Evolutionary conservation across 2,329 filamentous ascomycete species (phyloP), one percentile per base, ranked within the genome.

Genomic region (Fusarium anthophilum): DNA sequence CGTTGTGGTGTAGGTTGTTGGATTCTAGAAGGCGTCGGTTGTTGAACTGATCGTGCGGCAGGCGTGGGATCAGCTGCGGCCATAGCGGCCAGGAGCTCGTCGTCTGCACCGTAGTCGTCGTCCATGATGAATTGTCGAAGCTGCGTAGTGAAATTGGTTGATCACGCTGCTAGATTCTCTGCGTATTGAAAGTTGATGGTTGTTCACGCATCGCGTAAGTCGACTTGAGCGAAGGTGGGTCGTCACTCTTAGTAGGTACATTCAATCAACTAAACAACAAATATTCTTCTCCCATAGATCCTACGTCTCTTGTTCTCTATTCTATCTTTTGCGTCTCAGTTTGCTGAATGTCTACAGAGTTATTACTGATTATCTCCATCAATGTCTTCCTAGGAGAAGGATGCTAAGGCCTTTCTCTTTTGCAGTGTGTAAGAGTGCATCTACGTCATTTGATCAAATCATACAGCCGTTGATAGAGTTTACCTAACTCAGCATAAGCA

Each of bases 101-200:
- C 86, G 76, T 91, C 89, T 32, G 86, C 87, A 47, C 87, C 88
- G 69, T 87, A 90, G 54, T 90, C 88, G 72, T 90, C 89, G 59
- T 88, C 86, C 85, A 87, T 84, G 55, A 12, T 63, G 12, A 1
- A 10, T 9, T 53, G 9, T 17, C 9, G 8, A 38, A 12, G 3
- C 18, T 28, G 24, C n/a, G 26, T 8, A 15, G 20, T 32, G n/a
- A 2, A 76, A 38, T 39, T 72, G 18, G 7, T n/a, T 14, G 28
- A 24, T 50, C n/a, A 35, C 22, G 24, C 13, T 24, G 24, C 20
- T 9, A 32, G 37, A 18, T 6, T 26, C 22, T 22, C 12, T 44
- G 41, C 22, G 26, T 45, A 12, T 30, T n/a, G 45, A 28, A 56
- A 60, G 70, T 50, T 30, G 41, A 63, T 56, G 58, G 38, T 24